A percentile compares a stretch with the other conserved stretches of the same genome.
These are phyloP conservation scores for Aspergillus mulundensis DNA, from an alignment of 495 filamentous ascomycete species.

Conservation along the genomic window DNA sequence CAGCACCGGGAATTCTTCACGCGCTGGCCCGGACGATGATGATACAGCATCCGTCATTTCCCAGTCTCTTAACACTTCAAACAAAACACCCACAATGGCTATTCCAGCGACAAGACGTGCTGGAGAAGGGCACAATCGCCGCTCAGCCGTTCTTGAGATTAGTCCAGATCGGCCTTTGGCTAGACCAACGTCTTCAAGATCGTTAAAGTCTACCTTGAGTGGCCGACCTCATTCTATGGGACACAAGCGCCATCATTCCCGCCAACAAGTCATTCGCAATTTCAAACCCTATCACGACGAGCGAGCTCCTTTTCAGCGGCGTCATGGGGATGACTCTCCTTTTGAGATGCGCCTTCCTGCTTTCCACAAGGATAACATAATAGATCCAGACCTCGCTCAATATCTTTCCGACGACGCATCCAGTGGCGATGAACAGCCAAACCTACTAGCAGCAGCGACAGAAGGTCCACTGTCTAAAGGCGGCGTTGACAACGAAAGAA, in stretches of 20 bases:
- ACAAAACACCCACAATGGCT: constrained; percentile 63
- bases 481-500: constrained; percentile 50
- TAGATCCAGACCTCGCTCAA: constrained; percentile 91
- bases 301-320: constrained; percentile 84
- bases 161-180: constrained; percentile 66
- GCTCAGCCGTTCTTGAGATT: constrained; percentile 89
- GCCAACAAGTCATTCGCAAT: constrained; percentile 67
- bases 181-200: constrained; percentile 85
- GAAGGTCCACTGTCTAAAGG: constrained; percentile 45
- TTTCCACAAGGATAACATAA: constrained; percentile 97
- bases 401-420: constrained; percentile 94
- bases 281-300: constrained; percentile 63
- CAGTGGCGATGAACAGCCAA: constrained; percentile 87
- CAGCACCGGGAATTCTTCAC: constrained; percentile 23
- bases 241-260: constrained; percentile 80
- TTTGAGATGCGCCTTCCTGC: constrained; percentile 70
- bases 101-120: constrained; percentile 83
- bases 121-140: constrained; percentile 72
- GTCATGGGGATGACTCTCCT: constrained; percentile 57
- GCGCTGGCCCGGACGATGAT: constrained; percentile 35
- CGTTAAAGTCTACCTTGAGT: constrained; percentile 71
- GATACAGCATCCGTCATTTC: constrained; percentile 44
- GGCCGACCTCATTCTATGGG: constrained; percentile 65
- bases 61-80: constrained; percentile 39
- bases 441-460: constrained; percentile 71